A percentile compares a stretch with the other conserved stretches of the same genome.
Evolutionary conservation across 441 rosid genomes (phyloP).

Genomic region (Bocquillonia castaneifolia): DNA sequence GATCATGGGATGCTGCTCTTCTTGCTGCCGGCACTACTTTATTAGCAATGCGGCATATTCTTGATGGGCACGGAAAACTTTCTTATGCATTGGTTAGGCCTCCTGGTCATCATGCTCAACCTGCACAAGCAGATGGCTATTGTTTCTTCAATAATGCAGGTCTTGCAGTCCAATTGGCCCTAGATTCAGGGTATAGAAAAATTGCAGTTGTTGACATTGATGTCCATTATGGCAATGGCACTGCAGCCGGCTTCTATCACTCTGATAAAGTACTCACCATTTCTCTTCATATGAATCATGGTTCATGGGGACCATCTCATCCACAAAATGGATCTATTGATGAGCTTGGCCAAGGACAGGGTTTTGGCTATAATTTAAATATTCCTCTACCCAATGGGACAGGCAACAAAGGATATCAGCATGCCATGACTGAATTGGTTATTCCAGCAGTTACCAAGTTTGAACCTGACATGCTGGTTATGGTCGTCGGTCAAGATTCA

Average conservation of each 20-base stretch:
- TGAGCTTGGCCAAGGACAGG: slow-evolving; percentile 74
- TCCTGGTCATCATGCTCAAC: slow-evolving; percentile 93
- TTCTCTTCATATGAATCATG: slow-evolving; percentile 92
- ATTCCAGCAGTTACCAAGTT: slow-evolving; percentile 56
- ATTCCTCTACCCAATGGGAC: slow-evolving; percentile 88
- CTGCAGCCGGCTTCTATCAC: slow-evolving; percentile 72
- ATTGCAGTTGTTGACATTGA: slow-evolving; percentile 72
- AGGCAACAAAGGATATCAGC: slow-evolving; percentile 59
- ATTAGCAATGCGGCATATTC: slow-evolving; percentile 69
- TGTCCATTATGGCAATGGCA: slow-evolving; percentile 89
- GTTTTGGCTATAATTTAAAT: slow-evolving; percentile 75
- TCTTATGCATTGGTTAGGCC: slow-evolving; percentile 80
- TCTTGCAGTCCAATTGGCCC: slow-evolving; percentile 59
- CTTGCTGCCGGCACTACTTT: slow-evolving; percentile 79
- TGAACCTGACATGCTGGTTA: slow-evolving; percentile 61
- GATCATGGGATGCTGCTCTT: slow-evolving; percentile 70
- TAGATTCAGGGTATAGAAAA: slow-evolving; percentile 49
- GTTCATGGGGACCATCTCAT: slow-evolving; percentile 91
- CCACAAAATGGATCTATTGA: slow-evolving; percentile 63
- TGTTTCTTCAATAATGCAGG: slow-evolving; percentile 84
- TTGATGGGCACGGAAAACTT: slow-evolving; percentile 52
- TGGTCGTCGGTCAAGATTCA: slow-evolving; percentile 82
- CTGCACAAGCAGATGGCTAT: slow-evolving; percentile 76
- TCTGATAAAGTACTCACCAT: slow-evolving; percentile 61
- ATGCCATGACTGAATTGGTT: slow-evolving; percentile 60